Percentiles rank a stretch among this genome's conserved stretches.
Evolutionary conservation across 2,329 filamentous ascomycete genomes (phyloP).

Genomic region (Colletotrichum cordylinicola): DNA sequence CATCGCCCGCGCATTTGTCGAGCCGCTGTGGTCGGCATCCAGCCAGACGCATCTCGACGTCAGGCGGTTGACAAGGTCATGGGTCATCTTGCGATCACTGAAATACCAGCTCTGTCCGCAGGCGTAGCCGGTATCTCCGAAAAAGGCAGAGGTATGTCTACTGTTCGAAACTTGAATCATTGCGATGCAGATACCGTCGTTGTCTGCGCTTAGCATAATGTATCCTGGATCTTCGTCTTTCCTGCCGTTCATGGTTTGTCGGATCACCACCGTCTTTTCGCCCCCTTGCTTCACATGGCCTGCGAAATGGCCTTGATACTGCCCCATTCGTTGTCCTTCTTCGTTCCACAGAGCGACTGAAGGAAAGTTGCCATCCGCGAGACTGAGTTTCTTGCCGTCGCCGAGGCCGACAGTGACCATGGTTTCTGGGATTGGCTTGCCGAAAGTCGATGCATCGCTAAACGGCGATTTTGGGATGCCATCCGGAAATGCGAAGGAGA

Average conservation of each 20-base stretch:
- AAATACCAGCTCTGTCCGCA: slow-evolving; percentile 28
- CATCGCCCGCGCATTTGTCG: slow-evolving; percentile 24
- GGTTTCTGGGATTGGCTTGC: neutral
- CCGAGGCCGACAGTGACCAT: neutral
- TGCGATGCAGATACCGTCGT: slow-evolving; percentile 27
- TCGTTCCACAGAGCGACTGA: slow-evolving; percentile 25
- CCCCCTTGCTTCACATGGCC: neutral
- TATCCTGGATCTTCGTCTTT: slow-evolving; percentile 13
- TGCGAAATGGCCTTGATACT: neutral
- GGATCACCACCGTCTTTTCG: neutral
- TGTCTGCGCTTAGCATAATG: slow-evolving; percentile 25
- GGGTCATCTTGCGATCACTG: slow-evolving; percentile 21
- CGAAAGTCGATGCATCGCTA: neutral
- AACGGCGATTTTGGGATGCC: neutral
- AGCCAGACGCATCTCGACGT: slow-evolving; percentile 18
- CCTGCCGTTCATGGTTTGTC: slow-evolving; percentile 11
- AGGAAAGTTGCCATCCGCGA: slow-evolving; percentile 15
- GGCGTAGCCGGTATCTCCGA: slow-evolving; percentile 25
- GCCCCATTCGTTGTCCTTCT: slow-evolving; percentile 21
- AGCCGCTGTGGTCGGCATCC: neutral
- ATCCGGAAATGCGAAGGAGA: neutral
- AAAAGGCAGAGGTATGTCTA: slow-evolving; percentile 14
- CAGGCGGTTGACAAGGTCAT: slow-evolving; percentile 17
- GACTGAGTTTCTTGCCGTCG: neutral
- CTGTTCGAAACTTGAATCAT: slow-evolving; percentile 24